Evolutionary conservation across 179 eudicot species (phyloP), one percentile per base, ranked within the genome.

Genomic region (Sideroxylon spinosum): DNA sequence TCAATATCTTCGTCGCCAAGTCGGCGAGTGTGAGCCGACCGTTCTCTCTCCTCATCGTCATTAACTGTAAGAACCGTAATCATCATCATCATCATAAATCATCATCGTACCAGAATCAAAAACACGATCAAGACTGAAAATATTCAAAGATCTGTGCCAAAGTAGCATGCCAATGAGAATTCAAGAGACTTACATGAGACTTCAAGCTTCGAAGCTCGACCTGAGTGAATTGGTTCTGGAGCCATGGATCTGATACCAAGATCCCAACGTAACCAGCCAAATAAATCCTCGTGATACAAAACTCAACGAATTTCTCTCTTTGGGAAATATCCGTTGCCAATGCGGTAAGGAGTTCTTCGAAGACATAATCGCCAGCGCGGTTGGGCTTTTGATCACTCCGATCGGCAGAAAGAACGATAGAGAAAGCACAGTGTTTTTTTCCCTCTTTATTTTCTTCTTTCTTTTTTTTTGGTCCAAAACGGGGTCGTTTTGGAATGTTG

Each of bases 191-290:
- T 83, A 92, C 98, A 37, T 91, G 91, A 74, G 95, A 80, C 80
- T 88, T 92, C 75, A 95, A 84, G 84, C 86, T 90, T 3, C 99
- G 92, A 75, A 95, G 98, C 92, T 96, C 99, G 56, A 94, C 99
- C 81, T 96, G 99, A 48, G 99, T 96, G 88, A 96, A 96, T 85
- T 96, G 98, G 75, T 90, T 96, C 65, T 96, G 99, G 3, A 96
- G 90, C 99, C 99, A 92, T 85, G 98, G 98, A 94, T 96, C 99
- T 76, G 99, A 96, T 4, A 92, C 95, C 73, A 96, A 73, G 57
- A 96, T 90, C 19, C 98, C 99, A 4, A 90, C 87, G 73, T 93
- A 96, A 32, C 92, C 99, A 59, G 97, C 92, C 98, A 93, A 90
- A 71, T 61, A 49, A 19, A 73, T 29, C 52, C 68, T 37, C 56